Base-by-base conservation (phyloP, 192 early-diverging fungal species). In the Backusella tuberculispora region DNA sequence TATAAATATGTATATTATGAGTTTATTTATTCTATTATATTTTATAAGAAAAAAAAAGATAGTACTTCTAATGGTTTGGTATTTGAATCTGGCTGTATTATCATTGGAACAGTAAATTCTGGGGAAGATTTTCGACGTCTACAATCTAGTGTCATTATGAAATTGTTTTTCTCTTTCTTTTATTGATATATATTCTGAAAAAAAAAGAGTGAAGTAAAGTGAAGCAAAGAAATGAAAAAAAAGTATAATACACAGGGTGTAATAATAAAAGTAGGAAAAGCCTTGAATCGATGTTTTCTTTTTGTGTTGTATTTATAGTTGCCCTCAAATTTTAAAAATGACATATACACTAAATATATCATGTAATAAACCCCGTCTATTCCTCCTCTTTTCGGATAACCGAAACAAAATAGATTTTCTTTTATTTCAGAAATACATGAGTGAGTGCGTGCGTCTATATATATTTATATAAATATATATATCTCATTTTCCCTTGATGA, bases 291-390 rank as follows among this genome's bases (percentile, higher is more conserved):
- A 60, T 60, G 12, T 19, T 60, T 60, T 7, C n/a, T 56, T 60
- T 60, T 60, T 60, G 53, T 13, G 53, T 26, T 24, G 53, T 60
- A 60, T 60, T 60, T 60, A 60, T 60, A 60, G 53, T 26, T 26
- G 53, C 53, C 53, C 53, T 60, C 53, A 12, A 60, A 60, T 60
- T 60, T 60, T 60, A 60, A 60, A 60, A 60, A 60, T 26, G 53
- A 26, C 21, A 60, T 60, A 14, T 21, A 8, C 53, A 60, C 53
- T 60, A 26, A 60, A 60, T 26, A 26, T 60, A 60, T 60, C 53
- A 60, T 60, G 53, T 26, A 60, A 60, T 60, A 60, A 9, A 12
- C 53, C 53, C 53, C 53, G 21, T 60, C 9, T 24, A 26, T 24
- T 50, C 0, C 48, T 60, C 53, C 53, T 60, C 53, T 24, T 34